A percentile compares a stretch with the other conserved stretches of the same genome.
These are phyloP conservation scores for Crithidia acanthocephali DNA, from an alignment of 208 protist genomes.

Conservation along the genomic window DNA sequence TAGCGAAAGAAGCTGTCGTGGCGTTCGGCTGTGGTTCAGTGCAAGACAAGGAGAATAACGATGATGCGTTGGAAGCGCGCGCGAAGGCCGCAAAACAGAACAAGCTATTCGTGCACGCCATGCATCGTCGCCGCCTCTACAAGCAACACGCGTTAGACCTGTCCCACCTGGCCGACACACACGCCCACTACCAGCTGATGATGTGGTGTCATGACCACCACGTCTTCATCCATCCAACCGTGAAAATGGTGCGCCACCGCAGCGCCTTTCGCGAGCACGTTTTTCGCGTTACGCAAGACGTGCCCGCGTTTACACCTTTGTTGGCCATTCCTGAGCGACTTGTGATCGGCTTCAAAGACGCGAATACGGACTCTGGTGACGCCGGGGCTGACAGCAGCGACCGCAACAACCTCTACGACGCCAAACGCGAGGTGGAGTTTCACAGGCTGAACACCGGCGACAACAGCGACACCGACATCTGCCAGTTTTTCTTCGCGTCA, in stretches of 20 bases:
- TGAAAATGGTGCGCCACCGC: constrained; percentile 44
- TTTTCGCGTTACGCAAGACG: constrained; percentile 65
- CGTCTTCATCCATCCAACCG: constrained; percentile 78
- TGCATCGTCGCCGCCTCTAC: constrained; percentile 68
- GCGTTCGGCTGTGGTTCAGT: not conserved
- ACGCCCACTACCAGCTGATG: constrained; percentile 82
- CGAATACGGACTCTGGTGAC: constrained; percentile 22
- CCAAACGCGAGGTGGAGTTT: constrained; percentile 71
- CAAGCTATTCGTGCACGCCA: constrained; percentile 37
- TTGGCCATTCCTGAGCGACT: constrained; percentile 82
- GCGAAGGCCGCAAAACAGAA: not conserved
- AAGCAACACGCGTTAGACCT: constrained; percentile 60
- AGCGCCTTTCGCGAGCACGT: constrained; percentile 78
- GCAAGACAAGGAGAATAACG: not conserved
- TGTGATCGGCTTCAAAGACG: constrained; percentile 79
- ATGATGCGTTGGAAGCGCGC: not conserved
- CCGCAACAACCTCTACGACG: constrained; percentile 72
- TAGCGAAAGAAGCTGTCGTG: not conserved
- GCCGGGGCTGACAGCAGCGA: constrained; percentile 26
- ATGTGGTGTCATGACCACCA: constrained; percentile 89
- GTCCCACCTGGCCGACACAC: constrained; percentile 66
- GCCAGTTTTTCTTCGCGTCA: constrained; percentile 87
- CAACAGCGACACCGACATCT: constrained; percentile 73
- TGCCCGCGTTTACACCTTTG: constrained; percentile 67
- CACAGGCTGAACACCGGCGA: constrained; percentile 67